Base-by-base conservation (phyloP, 2,329 filamentous ascomycete species). In the Ceratocystis destructans region DNA sequence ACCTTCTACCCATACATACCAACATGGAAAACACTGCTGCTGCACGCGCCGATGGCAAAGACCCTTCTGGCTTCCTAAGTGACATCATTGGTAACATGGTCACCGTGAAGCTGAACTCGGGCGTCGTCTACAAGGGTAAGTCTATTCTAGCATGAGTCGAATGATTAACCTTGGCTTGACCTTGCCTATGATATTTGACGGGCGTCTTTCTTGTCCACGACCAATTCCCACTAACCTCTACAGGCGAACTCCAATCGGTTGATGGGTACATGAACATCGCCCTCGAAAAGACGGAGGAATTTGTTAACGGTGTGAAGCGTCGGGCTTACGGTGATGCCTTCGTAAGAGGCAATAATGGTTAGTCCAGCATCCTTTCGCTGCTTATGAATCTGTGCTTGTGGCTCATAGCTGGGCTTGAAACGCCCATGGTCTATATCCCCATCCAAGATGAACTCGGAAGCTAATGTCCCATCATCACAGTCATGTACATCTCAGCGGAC, bases 231-330 rank as follows among this genome's bases (percentile, higher is more conserved):
- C 55, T 59, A 37, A 59, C 17, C 17, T 10, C 12, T 15, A 20
- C 69, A 96, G 93, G 94, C 71, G 91, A 96, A 75, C 83, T 97
- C 46, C 92, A 97, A 75, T 96, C 92, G 0, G 93, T 99, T 62
- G 94, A 99, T 76, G 94, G 94, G 64, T 99, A 97, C 78, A 99
- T 99, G 94, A 99, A 99, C 78, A 96, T 99, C 75, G 93, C 94
- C 12, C 83, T 99, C 37, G 94, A 99, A 77, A 94, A 96, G 78
- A 96, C 91, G 22, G 87, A 90, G 70, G 94, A 99, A 77, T 91
- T 87, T 71, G 88, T 96, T 71, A 88, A 96, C 73, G 93, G 92
- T 53, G 83, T 86, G 70, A 85, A 93, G 77, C 83, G 88, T 72
- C 83, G 89, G 72, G 88, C 84, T 65, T 96, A 96, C 74, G 93